A percentile compares a stretch with the other conserved stretches of the same genome.
phyloP scores from a whole-genome alignment of 352 stramenopile species.

The Peronosclerospora sorghi region DNA sequence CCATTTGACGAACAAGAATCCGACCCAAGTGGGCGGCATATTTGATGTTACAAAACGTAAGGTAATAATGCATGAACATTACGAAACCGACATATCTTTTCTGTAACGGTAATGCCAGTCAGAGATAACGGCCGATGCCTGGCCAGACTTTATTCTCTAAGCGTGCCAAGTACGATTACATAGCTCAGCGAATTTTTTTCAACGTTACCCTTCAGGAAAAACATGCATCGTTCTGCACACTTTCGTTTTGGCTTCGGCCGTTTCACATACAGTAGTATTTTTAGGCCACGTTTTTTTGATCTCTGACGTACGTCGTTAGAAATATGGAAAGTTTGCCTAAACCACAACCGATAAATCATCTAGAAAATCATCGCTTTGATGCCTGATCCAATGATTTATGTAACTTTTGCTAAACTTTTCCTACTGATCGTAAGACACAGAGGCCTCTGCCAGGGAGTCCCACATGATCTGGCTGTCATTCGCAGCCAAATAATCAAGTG shows the following conservation, averaged over 20 bases:
- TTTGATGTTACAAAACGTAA: neutral
- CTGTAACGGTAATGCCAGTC: conserved; percentile 12
- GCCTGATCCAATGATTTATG: neutral
- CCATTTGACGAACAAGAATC: neutral
- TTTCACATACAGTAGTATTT: conserved; percentile 1
- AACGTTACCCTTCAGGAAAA: too few relatives aligned
- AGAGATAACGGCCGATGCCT: neutral
- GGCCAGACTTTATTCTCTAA: too few relatives aligned
- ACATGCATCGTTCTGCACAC: conserved; percentile 5
- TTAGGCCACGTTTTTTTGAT: neutral
- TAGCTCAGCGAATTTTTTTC: too few relatives aligned
- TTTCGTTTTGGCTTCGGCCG: conserved; percentile 4
- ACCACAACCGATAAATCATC: conserved; percentile 12
- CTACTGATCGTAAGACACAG: conserved; percentile 1
- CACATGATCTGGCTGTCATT: conserved; percentile 47
- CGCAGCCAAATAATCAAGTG: conserved; percentile 41
- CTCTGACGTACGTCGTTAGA: conserved; percentile 7
- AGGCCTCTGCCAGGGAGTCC: conserved; percentile 28
- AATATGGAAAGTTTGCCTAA: conserved; percentile 17
- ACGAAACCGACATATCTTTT: conserved; percentile 17
- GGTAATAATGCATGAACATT: conserved; percentile 1
- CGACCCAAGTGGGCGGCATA: neutral
- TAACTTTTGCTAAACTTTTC: neutral
- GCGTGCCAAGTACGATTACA: too few relatives aligned
- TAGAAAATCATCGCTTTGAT: neutral